Conservation (phyloP, 805 yeast genomes). For the Ogataea dorogensis region DNA sequence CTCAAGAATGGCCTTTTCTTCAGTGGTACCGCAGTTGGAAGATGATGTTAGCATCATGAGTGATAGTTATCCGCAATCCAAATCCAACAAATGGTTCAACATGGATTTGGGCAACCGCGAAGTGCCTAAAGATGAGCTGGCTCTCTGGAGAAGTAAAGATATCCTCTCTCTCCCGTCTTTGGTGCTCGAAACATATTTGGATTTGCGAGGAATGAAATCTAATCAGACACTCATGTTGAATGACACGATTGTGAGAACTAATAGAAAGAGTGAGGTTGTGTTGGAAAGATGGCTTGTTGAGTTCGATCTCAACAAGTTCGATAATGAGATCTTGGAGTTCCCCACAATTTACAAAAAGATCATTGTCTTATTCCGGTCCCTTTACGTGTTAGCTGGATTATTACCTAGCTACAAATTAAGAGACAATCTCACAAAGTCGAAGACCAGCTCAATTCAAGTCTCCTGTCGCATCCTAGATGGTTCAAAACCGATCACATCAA, state of each 20-base stretch:
- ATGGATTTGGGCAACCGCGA: slow-evolving; percentile 42
- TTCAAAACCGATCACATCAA: slow-evolving; percentile 69
- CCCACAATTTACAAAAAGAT: slow-evolving; percentile 73
- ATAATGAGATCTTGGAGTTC: slow-evolving; percentile 46
- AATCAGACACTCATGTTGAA: slow-evolving; percentile 27
- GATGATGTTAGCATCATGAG: slow-evolving; percentile 9
- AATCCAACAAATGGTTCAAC: slow-evolving; percentile 63
- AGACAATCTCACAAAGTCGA: slow-evolving; percentile 39
- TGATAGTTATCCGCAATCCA: slow-evolving; percentile 14
- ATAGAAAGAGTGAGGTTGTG: slow-evolving; percentile 78
- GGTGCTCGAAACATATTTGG: slow-evolving; percentile 71
- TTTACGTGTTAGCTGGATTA: slow-evolving; percentile 63
- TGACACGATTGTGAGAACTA: slow-evolving; percentile 52
- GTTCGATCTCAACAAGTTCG: slow-evolving; percentile 52
- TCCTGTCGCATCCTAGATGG: slow-evolving; percentile 73
- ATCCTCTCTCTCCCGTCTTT: slow-evolving; percentile 65
- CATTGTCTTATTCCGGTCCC: slow-evolving; percentile 67
- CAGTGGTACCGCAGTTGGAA: slow-evolving; percentile 20
- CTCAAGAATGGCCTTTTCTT: slow-evolving; percentile 19
- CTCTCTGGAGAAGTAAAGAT: slow-evolving; percentile 55
- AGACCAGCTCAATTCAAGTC: slow-evolving; percentile 38
- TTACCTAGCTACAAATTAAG: slow-evolving; percentile 70
- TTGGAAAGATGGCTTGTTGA: slow-evolving; percentile 92
- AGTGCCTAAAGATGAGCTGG: slow-evolving; percentile 52
- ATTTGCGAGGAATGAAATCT: slow-evolving; percentile 25